Percentiles rank a stretch among this genome's conserved stretches.
Conservation (phyloP, 192 early-diverging fungal genomes). For the Podila epigama region DNA sequence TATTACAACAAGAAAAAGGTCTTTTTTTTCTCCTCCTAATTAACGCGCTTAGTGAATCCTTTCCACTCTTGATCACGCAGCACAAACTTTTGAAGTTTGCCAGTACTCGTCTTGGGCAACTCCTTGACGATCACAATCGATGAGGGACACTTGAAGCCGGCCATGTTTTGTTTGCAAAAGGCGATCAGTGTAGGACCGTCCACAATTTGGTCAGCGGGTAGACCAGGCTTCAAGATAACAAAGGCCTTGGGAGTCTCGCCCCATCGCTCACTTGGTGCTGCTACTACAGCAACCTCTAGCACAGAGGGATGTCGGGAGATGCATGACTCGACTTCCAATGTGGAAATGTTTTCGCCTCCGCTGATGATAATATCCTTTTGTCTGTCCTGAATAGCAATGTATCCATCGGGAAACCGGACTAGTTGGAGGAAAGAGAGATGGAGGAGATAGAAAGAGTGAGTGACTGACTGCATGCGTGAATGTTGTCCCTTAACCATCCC, state of each 20-base stretch:
- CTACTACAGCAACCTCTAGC: constrained; percentile 65
- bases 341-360: constrained; percentile 68
- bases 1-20: no score
- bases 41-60: constrained; percentile 42
- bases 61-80: constrained; percentile 59
- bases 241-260: constrained; percentile 67
- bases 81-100: constrained; percentile 64
- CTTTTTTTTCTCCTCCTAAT: no score
- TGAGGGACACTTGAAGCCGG: constrained; percentile 63
- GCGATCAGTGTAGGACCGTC: constrained; percentile 25
- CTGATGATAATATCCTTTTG: constrained; percentile 70
- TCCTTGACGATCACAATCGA: constrained; percentile 53
- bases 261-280: constrained; percentile 62
- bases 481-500: no score
- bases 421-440: background rate
- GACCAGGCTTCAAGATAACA: constrained; percentile 55
- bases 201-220: constrained; percentile 24
- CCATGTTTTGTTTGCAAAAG: constrained; percentile 53
- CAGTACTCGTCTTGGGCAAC: constrained; percentile 59
- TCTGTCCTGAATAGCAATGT: constrained; percentile 65
- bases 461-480: no score
- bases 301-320: constrained; percentile 57
- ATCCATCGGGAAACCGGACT: constrained; percentile 66
- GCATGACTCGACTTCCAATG: constrained; percentile 62
- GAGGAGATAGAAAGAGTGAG: background rate